Evolutionary conservation across 192 early-diverging fungal species (phyloP), one percentile per base, ranked within the genome.

Genomic region (Radiomyces spectabilis): DNA sequence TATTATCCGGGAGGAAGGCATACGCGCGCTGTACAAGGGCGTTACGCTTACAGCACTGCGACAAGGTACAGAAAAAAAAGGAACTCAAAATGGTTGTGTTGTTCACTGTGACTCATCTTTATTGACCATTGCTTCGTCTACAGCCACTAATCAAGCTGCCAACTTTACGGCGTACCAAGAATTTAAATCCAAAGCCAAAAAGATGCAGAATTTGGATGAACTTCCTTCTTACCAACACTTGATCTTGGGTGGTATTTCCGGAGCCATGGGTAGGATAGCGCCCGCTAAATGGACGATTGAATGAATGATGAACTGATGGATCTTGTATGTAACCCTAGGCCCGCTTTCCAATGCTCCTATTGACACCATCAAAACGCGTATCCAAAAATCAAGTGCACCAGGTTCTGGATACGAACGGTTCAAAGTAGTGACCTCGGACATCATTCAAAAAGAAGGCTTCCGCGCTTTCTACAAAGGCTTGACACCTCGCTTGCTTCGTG

Each of bases 161-260:
- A 98, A 98, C 80, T 98, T 98, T 65, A 95, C 95, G 2, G 89
- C 89, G 13, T 98, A 96, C 74, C 89, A 93, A 51, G 88, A 88
- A 65, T 76, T 98, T 66, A 95, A 94, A 68, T 83, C 81, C 30
- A 68, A 78, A 18, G 81, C 88, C 6, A 71, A 79, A 57, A 71
- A 76, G 15, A 21, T 75, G 12, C 95, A 98, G 54, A 72, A 82
- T 18, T 63, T 82, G 50, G 57, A 59, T 19, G 75, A 75, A 21
- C 78, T 98, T 30, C 93, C 93, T 27, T 78, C 85, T 49, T 98
- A 92, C 75, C 93, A 98, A 73, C 82, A 87, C 57, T 66, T 93
- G 26, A 60, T 92, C 24, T 80, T 93, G 46, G 95, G 95, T 59
- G 89, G 91, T 46, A 71, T 98, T 38, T 92, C 89, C 35, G 87